Evolutionary conservation across 2,329 filamentous ascomycete species (phyloP), one percentile per base, ranked within the genome.

Genomic region (Diplodia seriata): DNA sequence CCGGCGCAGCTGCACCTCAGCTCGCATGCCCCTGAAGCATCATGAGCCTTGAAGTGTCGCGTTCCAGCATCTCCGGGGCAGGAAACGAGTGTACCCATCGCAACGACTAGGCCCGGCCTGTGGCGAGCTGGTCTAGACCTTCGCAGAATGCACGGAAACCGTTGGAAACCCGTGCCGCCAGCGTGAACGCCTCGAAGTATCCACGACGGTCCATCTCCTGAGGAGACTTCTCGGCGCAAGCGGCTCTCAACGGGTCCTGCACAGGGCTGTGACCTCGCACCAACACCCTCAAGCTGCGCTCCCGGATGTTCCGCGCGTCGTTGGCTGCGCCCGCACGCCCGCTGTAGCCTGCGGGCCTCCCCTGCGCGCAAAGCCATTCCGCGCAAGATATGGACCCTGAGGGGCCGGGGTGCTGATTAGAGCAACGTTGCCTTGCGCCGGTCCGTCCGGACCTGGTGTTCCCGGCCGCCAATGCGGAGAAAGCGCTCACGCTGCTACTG

Each of bases 111-210:
- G 57, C 57, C 40, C 57, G 40, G 57, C 57, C 26, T 38, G 57
- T 40, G 18, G 50, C 40, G 57, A 49, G 26, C 40, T 43, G 57
- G 57, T 49, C 57, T 61, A 61, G 57, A 23, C 57, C 57, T 49
- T 50, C 7, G 40, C 40, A 49, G 57, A 33, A 14, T 40, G 57
- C n/a, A 9, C 20, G 47, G 31, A 63, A 51, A 36, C 47, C 43
- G 43, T 63, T 36, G 59, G 47, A 63, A 43, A 43, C 9, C 49
- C 57, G 57, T 61, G 57, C 57, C 57, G 36, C 36, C 56, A 29
- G 23, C 56, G 33, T 40, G 40, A 61, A 49, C 57, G 57, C 59
- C 59, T 51, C 47, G 43, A 51, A 63, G 31, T 43, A 63, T 63
- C 47, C 47, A 51, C 43, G 59, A 51, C 47, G 4, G 26, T 26